A percentile compares a stretch with the other conserved stretches of the same genome.
These are phyloP conservation scores for Vaccinium macrocarpon DNA, from an alignment of 148 eudicot genomes.

Conservation along the genomic window DNA sequence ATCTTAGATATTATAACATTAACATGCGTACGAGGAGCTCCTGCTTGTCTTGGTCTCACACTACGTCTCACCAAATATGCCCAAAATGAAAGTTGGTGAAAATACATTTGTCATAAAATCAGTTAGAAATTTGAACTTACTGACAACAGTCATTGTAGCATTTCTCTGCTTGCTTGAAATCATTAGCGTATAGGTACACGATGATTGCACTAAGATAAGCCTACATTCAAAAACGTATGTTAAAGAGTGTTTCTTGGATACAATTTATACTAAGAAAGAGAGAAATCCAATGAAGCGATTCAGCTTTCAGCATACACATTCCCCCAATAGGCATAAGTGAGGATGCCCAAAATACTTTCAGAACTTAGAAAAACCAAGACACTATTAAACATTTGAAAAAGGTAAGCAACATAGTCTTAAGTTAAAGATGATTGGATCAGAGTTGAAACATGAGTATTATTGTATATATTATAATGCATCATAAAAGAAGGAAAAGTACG, in stretches of 20 bases:
- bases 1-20: not conserved
- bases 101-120: not conserved
- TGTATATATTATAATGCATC: not conserved
- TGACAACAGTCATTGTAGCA: conserved; percentile 86
- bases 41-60: not conserved
- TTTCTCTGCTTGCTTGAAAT: conserved; percentile 80
- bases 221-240: conserved; percentile 24
- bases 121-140: conserved; percentile 36
- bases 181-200: conserved; percentile 75
- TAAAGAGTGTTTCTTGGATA: conserved; percentile 10
- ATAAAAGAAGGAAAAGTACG: not conserved
- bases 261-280: not conserved
- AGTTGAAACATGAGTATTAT: not conserved
- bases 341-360: not conserved
- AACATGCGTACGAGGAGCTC: not conserved
- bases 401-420: not conserved
- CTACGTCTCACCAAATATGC: not conserved
- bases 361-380: not conserved
- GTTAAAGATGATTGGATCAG: not conserved
- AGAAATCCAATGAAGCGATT: not conserved
- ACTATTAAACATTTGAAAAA: not conserved
- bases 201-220: conserved; percentile 88
- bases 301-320: conserved; percentile 8
- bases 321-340: not conserved
- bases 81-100: not conserved